Evolutionary conservation across 257 asterid genomes (phyloP).

Genomic region (Ajuga chamaepitys): DNA sequence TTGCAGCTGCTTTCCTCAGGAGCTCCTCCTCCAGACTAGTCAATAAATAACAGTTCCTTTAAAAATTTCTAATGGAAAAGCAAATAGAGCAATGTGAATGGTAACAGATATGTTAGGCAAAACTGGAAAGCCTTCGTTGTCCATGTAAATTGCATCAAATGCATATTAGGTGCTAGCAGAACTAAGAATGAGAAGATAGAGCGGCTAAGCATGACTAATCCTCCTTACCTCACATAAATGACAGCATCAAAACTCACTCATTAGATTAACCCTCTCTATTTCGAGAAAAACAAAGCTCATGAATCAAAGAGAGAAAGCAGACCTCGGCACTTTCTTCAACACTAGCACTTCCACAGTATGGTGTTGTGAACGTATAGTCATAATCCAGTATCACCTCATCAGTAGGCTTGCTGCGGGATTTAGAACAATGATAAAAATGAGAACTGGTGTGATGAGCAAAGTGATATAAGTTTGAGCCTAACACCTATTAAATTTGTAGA

Average conservation of each 20-base stretch:
- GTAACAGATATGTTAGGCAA: neutral
- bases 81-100: neutral
- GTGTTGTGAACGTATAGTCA: conserved; percentile 97
- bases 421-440: conserved; percentile 17
- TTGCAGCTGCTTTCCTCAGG: conserved; percentile 31
- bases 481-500: neutral
- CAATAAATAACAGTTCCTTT: conserved; percentile 26
- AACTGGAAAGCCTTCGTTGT: conserved; percentile 3
- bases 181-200: neutral
- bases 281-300: conserved; percentile 6
- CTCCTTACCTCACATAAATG: neutral
- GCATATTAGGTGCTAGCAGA: conserved; percentile 2
- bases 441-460: conserved; percentile 3
- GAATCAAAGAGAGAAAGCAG: conserved; percentile 22
- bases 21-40: conserved; percentile 48
- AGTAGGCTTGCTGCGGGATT: conserved; percentile 64
- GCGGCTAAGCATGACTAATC: neutral
- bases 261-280: conserved; percentile 13
- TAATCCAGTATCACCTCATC: conserved; percentile 88
- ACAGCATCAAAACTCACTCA: neutral
- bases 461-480: neutral
- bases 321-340: conserved; percentile 59
- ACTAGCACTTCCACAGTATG: conserved; percentile 67
- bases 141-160: neutral
- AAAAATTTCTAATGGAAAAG: conserved; percentile 12